Conservation (phyloP, 2,329 filamentous ascomycete genomes). For the Elsinoe ampelina region DNA sequence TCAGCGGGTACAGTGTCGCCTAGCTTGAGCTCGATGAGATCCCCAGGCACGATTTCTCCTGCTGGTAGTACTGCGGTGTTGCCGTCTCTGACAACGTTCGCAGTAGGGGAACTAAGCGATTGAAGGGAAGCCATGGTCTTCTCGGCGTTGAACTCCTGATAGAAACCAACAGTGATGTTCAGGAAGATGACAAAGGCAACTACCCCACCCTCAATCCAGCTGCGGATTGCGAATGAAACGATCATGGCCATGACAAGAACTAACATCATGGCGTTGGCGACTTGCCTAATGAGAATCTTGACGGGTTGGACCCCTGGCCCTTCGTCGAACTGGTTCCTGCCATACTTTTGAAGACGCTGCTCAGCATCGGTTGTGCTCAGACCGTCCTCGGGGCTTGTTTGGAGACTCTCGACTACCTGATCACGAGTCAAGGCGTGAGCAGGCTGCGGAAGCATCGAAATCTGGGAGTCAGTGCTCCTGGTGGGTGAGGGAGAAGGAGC, state of each 20-base stretch:
- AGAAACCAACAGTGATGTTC: slow-evolving; percentile 39
- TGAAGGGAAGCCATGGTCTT: slow-evolving; percentile 43
- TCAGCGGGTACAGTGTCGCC: slow-evolving; percentile 44
- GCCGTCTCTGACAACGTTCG: slow-evolving; percentile 38
- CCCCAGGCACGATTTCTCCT: slow-evolving; percentile 38
- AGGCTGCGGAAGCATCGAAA: slow-evolving; percentile 42
- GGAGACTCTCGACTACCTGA: slow-evolving; percentile 47
- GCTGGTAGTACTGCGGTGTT: slow-evolving; percentile 33
- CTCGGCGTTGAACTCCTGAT: slow-evolving; percentile 39
- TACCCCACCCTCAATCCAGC: slow-evolving; percentile 41
- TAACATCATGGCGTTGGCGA: slow-evolving; percentile 70
- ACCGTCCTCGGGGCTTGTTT: slow-evolving; percentile 58
- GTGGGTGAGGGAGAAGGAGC: slow-evolving; percentile 4
- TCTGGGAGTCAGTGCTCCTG: neutral
- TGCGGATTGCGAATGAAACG: slow-evolving; percentile 39
- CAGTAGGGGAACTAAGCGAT: slow-evolving; percentile 39
- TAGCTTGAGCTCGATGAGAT: slow-evolving; percentile 38
- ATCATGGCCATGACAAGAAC: slow-evolving; percentile 45
- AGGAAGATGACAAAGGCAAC: slow-evolving; percentile 37
- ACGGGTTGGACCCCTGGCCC: slow-evolving; percentile 58
- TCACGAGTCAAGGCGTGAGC: slow-evolving; percentile 53
- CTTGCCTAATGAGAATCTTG: slow-evolving; percentile 63
- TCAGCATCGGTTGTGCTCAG: slow-evolving; percentile 52
- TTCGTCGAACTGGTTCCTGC: slow-evolving; percentile 61
- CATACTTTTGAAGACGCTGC: slow-evolving; percentile 50